These are phyloP conservation scores for Trametes elegans DNA, from an alignment of 768 basidiomycete genomes.

Conservation along the genomic window DNA sequence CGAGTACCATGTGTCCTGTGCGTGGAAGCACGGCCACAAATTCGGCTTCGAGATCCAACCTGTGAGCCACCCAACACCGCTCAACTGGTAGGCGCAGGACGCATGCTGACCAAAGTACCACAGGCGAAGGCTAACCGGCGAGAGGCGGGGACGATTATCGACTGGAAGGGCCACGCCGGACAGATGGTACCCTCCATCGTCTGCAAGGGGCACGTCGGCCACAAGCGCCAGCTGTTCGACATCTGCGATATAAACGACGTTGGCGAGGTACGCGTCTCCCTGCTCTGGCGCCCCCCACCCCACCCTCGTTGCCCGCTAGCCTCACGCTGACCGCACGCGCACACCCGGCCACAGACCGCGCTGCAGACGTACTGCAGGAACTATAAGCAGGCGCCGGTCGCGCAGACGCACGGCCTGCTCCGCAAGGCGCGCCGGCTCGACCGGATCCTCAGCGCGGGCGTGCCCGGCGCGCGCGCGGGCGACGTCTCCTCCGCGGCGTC, in stretches of 20 bases:
- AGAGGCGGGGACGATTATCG: conserved; percentile 61
- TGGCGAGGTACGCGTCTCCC: conserved; percentile 69
- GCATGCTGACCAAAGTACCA: neutral
- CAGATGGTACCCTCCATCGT: conserved; percentile 75
- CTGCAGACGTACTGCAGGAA: conserved; percentile 82
- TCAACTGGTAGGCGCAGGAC: neutral
- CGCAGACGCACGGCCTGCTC: conserved; percentile 78
- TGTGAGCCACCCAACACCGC: conserved; percentile 40
- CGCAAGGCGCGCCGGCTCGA: conserved; percentile 90
- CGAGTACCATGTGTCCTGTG: conserved; percentile 88
- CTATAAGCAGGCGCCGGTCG: conserved; percentile 77
- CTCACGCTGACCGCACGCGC: neutral
- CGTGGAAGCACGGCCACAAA: conserved; percentile 77
- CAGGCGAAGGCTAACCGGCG: conserved; percentile 79
- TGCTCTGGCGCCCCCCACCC: neutral
- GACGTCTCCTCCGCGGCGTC: conserved; percentile 9
- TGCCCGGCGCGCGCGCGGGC: too few species aligned
- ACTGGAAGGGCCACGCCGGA: conserved; percentile 77
- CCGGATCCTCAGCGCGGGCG: conserved; percentile 47
- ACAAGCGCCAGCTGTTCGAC: conserved; percentile 71
- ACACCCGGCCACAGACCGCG: conserved; percentile 71
- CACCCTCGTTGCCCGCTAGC: neutral
- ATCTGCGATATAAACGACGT: conserved; percentile 84
- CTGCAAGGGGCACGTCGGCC: conserved; percentile 69
- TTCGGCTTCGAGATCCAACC: conserved; percentile 94